Base-by-base conservation (phyloP, 768 basidiomycete genomes). In the Lactarius tabidus region DNA sequence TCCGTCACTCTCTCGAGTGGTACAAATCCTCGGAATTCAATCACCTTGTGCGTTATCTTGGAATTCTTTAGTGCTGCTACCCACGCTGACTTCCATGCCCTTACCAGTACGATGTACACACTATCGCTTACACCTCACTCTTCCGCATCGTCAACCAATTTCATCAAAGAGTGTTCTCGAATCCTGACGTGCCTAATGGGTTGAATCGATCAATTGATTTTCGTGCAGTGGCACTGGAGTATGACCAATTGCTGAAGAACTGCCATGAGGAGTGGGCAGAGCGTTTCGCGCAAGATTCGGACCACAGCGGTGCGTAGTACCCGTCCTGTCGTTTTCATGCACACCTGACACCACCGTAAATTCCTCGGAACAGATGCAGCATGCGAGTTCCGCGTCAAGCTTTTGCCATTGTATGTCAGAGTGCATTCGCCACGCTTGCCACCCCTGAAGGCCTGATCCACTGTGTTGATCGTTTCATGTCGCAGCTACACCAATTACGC, bases 351-450 rank as follows among this genome's bases (percentile, higher is more conserved):
- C 33, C n/a, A 9, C n/a, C 12, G 35, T 58, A 26, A 45, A 18
- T 38, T 36, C 26, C 12, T n/a, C 31, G 29, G 12, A 6, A 15
- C 38, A 70, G 69, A 70, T 39, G 39, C 59, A 20, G 63, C 67
- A 14, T 68, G 43, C 36, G 55, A 54, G 23, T 68, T 70, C 69
- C 69, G 69, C 35, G 58, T 59, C 54, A 70, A 70, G 56, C 67
- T 70, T 23, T 55, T 70, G 15, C 69, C 89, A 1, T 79, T 79
- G 9, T 85, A 83, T 73, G 59, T 76, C 68, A 17, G 9, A 14
- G 17, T 54, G 23, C 28, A 6, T 56, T 26, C 38, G 38, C 48
- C 48, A 55, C 14, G 39, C 9, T 56, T 65, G 41, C 7, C 10
- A 15, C 17, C 9, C 17, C 55, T 52, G 55, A 61, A 39, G 43